Conservation (phyloP, 106 monocot genomes). For the Amphibolis antarctica region DNA sequence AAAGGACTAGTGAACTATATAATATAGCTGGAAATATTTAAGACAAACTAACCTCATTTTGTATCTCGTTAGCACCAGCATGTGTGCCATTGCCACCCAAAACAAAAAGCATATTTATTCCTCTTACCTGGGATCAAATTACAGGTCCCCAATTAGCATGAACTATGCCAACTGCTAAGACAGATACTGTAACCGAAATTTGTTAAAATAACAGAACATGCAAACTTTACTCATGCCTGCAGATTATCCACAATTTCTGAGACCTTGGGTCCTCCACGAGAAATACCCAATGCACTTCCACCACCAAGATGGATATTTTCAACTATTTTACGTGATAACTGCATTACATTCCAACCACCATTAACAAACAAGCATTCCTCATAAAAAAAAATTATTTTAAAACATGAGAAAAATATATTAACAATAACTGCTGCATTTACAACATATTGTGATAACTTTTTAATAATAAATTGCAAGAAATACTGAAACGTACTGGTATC, state of each 20-base stretch:
- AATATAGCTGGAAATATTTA: not conserved
- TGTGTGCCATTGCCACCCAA: constrained; percentile 91
- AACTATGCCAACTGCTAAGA: not conserved
- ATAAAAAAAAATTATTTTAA: no score
- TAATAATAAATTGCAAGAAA: not conserved
- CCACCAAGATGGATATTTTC: constrained; percentile 79
- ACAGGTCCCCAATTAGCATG: not conserved
- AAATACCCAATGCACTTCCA: constrained; percentile 77
- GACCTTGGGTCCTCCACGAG: constrained; percentile 50
- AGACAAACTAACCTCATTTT: constrained; percentile 47
- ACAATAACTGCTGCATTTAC: no score
- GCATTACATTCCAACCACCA: not conserved
- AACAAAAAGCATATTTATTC: constrained; percentile 84
- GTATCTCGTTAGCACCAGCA: constrained; percentile 77
- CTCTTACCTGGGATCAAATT: constrained; percentile 40
- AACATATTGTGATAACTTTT: not conserved
- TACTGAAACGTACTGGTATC: constrained; percentile 31
- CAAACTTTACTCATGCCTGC: constrained; percentile 26
- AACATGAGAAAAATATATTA: no score
- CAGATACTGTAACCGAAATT: not conserved
- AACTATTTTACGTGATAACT: constrained; percentile 63
- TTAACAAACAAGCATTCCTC: not conserved
- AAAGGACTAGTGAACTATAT: no score
- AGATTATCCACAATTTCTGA: constrained; percentile 68
- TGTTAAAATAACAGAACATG: not conserved